Percentiles rank a stretch among this genome's conserved stretches.
These are phyloP conservation scores for Casuarina equisetifolia DNA, from an alignment of 306 rosid species.

Conservation along the genomic window DNA sequence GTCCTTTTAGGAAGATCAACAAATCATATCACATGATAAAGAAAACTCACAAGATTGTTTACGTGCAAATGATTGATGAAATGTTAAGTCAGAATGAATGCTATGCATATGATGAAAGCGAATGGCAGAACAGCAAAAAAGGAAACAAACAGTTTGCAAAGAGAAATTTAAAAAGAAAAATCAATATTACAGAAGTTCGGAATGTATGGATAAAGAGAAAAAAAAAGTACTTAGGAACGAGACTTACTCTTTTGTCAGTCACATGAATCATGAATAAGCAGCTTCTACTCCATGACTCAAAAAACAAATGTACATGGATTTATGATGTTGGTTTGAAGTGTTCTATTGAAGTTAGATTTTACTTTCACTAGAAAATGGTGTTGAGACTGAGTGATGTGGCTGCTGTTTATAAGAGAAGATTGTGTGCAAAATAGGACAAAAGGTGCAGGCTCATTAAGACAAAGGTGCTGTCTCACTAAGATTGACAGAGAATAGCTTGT, in stretches of 20 bases:
- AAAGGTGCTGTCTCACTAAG: no score
- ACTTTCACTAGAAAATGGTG: no score
- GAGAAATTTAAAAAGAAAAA: background rate
- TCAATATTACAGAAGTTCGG: background rate
- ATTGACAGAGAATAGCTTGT: no score
- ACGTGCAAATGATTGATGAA: background rate
- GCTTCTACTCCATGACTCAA: background rate
- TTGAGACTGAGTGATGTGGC: no score
- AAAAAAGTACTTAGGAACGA: background rate
- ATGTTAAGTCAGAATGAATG: background rate
- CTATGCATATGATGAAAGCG: background rate
- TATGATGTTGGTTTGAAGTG: background rate
- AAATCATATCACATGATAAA: no score
- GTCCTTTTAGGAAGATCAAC: no score
- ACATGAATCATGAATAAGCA: background rate
- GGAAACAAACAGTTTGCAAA: background rate
- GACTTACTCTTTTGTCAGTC: background rate
- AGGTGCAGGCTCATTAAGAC: no score
- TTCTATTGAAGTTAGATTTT: no score
- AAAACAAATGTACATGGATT: background rate
- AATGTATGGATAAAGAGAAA: background rate
- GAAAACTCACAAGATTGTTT: background rate
- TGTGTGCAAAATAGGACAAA: no score
- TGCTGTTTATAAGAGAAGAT: no score
- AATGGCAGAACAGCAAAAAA: background rate